phyloP scores from a whole-genome alignment of 306 rosid genomes.

The Bauhinia variegata region DNA sequence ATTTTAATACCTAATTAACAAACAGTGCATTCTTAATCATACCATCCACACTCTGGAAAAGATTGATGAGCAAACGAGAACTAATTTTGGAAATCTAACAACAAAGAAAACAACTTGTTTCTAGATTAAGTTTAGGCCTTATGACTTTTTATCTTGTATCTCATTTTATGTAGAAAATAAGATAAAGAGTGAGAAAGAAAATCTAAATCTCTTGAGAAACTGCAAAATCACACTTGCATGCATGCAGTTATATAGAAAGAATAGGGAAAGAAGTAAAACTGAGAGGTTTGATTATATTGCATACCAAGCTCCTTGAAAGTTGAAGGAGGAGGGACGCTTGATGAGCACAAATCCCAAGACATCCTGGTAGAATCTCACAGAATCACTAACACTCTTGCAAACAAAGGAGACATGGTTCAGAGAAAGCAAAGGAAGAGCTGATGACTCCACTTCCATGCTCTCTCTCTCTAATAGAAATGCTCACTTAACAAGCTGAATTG shows the following conservation, averaged over 20 bases:
- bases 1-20: no score
- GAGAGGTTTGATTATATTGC: background rate
- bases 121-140: no score
- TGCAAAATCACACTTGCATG: background rate
- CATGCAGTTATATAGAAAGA: background rate
- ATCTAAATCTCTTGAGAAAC: no score
- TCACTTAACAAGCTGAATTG: background rate
- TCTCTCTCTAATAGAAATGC: background rate
- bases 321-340: conserved; percentile 72
- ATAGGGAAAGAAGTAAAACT: background rate
- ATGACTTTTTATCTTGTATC: no score
- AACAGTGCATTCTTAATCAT: no score
- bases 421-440: conserved; percentile 48
- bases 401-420: conserved; percentile 67
- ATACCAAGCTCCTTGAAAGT: conserved; percentile 77
- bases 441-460: conserved; percentile 1
- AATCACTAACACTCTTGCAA: conserved; percentile 54
- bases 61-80: background rate
- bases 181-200: no score
- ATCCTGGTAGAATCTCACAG: conserved; percentile 59
- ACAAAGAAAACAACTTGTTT: background rate
- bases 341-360: conserved; percentile 65
- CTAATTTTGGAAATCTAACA: background rate
- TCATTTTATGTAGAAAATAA: no score
- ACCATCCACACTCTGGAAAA: no score